A percentile compares a stretch with the other conserved stretches of the same genome.
Conservation (phyloP, 192 early-diverging fungal species). For the Entomortierella chlamydospora region DNA sequence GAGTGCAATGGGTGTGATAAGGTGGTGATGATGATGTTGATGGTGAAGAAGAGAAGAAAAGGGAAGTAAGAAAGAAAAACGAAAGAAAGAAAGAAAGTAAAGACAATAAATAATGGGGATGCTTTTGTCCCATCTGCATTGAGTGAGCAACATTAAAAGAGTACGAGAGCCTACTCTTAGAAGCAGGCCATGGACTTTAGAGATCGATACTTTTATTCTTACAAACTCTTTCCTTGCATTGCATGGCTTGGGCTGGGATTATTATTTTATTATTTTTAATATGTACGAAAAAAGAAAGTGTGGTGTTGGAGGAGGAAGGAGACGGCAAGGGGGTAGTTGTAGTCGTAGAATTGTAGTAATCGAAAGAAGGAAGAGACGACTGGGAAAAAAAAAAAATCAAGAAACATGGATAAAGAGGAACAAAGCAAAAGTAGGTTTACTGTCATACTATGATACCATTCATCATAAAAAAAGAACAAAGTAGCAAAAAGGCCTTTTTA, state of each 20-base stretch:
- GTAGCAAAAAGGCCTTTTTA: too few species aligned
- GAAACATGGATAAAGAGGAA: too few species aligned
- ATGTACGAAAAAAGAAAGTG: background rate
- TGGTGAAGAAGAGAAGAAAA: background rate
- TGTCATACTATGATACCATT: too few species aligned
- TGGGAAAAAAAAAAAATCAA: too few species aligned
- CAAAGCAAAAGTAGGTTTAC: too few species aligned
- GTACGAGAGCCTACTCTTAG: slow-evolving; percentile 6
- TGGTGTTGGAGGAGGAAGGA: too few species aligned
- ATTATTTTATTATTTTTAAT: background rate
- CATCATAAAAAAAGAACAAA: too few species aligned
- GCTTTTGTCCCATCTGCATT: background rate
- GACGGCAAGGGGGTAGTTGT: too few species aligned
- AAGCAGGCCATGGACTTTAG: background rate
- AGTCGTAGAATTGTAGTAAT: too few species aligned
- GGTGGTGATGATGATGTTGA: background rate
- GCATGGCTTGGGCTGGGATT: background rate
- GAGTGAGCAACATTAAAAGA: slow-evolving; percentile 9
- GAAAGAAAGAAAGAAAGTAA: slow-evolving; percentile 1
- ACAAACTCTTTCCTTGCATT: background rate
- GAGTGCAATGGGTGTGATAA: background rate
- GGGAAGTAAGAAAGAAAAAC: background rate
- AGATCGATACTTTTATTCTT: background rate
- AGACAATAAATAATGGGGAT: background rate
- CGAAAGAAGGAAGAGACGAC: too few species aligned